phyloP scores from a whole-genome alignment of 768 basidiomycete species.

The Panellus pusillus region DNA sequence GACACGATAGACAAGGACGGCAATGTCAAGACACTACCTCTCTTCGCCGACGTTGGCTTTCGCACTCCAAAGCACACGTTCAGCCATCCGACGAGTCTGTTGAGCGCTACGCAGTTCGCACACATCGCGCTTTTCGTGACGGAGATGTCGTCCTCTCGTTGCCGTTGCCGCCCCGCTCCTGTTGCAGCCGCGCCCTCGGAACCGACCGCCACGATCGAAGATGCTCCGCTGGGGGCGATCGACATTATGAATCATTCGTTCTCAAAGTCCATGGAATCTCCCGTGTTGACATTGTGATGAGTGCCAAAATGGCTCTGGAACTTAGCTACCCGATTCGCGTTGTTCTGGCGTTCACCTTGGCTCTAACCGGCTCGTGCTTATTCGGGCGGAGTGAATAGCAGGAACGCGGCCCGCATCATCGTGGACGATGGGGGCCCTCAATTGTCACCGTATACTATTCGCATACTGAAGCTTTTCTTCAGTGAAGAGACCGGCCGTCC shows the following conservation, averaged over 20 bases:
- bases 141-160: conserved; percentile 75
- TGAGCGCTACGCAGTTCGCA: conserved; percentile 98
- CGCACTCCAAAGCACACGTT: conserved; percentile 97
- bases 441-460: not conserved
- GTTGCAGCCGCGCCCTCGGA: conserved; percentile 56
- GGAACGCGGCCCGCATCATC: too few species aligned
- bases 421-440: too few species aligned
- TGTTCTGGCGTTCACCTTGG: conserved; percentile 93
- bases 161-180: conserved; percentile 42
- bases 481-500: conserved; percentile 99
- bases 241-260: conserved; percentile 88
- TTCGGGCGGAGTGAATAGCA: too few species aligned
- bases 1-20: conserved; percentile 97
- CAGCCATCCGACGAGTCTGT: conserved; percentile 90
- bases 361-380: too few species aligned
- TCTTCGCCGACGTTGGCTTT: conserved; percentile 93
- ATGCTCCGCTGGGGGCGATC: too few species aligned
- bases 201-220: conserved; percentile 68
- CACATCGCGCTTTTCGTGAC: conserved; percentile 98
- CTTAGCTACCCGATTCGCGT: conserved; percentile 95
- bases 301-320: conserved; percentile 91
- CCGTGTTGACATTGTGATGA: conserved; percentile 97
- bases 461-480: too few species aligned
- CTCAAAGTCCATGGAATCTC: conserved; percentile 99
- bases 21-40: conserved; percentile 90